Evolutionary conservation across 148 eudicot genomes (phyloP).

Genomic region (Persicaria maculosa): DNA sequence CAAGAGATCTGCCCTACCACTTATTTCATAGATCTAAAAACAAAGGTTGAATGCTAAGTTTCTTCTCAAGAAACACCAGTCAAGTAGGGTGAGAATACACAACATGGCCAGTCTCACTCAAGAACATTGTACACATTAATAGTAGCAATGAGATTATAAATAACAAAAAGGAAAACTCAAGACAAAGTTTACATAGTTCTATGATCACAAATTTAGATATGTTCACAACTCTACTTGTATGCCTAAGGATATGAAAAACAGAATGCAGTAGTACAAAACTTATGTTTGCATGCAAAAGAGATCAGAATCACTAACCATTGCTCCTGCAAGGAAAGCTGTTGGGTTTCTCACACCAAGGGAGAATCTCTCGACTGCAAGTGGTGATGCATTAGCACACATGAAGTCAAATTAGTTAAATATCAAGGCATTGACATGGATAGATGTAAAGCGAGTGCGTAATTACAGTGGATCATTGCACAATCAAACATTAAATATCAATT

Average conservation of each 20-base stretch:
- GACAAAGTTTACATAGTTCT: background rate
- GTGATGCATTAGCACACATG: conserved; percentile 17
- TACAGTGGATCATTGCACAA: background rate
- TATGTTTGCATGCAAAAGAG: background rate
- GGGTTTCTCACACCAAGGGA: conserved; percentile 93
- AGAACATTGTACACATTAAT: too few relatives aligned
- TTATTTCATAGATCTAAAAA: too few relatives aligned
- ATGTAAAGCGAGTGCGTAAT: background rate
- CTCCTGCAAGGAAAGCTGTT: conserved; percentile 87
- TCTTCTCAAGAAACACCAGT: too few relatives aligned
- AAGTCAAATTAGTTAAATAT: conserved; percentile 4
- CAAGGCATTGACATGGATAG: background rate
- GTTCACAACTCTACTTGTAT: background rate
- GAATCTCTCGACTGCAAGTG: conserved; percentile 75
- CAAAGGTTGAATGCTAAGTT: too few relatives aligned
- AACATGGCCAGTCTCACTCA: too few relatives aligned
- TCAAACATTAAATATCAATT: background rate
- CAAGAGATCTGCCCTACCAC: too few relatives aligned
- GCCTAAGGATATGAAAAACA: background rate
- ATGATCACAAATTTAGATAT: background rate
- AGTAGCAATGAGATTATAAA: too few relatives aligned
- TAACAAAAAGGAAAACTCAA: background rate
- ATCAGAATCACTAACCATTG: conserved; percentile 47
- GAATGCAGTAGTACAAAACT: background rate
- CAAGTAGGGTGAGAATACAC: too few relatives aligned